Conservation (phyloP, 2,329 filamentous ascomycete species). For the Microcyclospora tardicrescens region DNA sequence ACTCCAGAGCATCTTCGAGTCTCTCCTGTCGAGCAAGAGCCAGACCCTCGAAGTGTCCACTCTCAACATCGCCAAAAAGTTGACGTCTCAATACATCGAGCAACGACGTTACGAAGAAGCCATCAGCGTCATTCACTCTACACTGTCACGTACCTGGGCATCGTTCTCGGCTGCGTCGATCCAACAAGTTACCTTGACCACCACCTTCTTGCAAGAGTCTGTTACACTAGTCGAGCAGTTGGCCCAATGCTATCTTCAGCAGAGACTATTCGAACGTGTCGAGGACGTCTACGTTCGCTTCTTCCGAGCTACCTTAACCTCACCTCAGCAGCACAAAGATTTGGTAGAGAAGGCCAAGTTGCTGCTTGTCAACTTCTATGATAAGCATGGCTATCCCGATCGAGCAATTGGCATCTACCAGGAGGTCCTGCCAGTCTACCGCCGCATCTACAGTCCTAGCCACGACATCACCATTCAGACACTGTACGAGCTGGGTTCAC, state of each 20-base stretch:
- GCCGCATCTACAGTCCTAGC: slow-evolving; percentile 18
- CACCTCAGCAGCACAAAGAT: slow-evolving; percentile 12
- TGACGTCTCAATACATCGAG: slow-evolving; percentile 31
- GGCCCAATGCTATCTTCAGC: slow-evolving; percentile 32
- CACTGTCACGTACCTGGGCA: slow-evolving; percentile 35
- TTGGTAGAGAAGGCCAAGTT: slow-evolving; percentile 25
- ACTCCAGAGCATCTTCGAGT: slow-evolving; percentile 33
- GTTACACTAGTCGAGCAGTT: slow-evolving; percentile 36
- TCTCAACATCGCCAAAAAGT: slow-evolving; percentile 28
- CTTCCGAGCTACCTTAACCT: slow-evolving; percentile 25
- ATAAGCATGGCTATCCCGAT: slow-evolving; percentile 25
- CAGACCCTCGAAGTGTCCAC: slow-evolving; percentile 29
- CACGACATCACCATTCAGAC: slow-evolving; percentile 35
- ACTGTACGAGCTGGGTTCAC: slow-evolving; percentile 32
- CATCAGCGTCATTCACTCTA: slow-evolving; percentile 32
- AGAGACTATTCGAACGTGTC: slow-evolving; percentile 25
- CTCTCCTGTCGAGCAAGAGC: slow-evolving; percentile 24
- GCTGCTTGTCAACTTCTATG: slow-evolving; percentile 26
- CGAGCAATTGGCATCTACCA: slow-evolving; percentile 24
- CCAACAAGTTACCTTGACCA: slow-evolving; percentile 28
- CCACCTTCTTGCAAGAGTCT: slow-evolving; percentile 31
- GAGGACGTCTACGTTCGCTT: slow-evolving; percentile 28
- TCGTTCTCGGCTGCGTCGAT: slow-evolving; percentile 33
- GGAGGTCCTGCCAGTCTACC: slow-evolving; percentile 26
- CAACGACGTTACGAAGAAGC: slow-evolving; percentile 37